Percentiles rank a stretch among this genome's conserved stretches.
Conservation (phyloP, 441 rosid species). For the Capsella rubella region DNA sequence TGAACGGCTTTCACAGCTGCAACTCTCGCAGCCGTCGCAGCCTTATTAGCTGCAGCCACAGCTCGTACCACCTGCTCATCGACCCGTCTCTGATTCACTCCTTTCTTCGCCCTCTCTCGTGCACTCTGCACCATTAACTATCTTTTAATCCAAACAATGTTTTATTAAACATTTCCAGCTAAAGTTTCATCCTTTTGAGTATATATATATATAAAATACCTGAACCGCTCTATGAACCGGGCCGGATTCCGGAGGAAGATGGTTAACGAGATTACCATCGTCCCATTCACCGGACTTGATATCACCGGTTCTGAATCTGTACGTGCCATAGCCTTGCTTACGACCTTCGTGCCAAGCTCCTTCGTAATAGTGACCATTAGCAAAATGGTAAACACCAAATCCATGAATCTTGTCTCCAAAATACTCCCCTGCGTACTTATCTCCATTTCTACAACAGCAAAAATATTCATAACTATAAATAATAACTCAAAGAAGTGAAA, state of each 20-base stretch:
- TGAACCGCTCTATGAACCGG: slow-evolving; percentile 67
- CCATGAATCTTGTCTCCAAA: slow-evolving; percentile 94
- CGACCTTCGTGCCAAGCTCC: slow-evolving; percentile 98
- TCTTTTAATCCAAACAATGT: neutral
- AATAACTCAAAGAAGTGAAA: neutral
- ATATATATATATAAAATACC: slow-evolving; percentile 48
- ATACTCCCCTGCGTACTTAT: slow-evolving; percentile 88
- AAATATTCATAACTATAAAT: neutral
- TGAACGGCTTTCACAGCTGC: slow-evolving; percentile 96
- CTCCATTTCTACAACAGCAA: slow-evolving; percentile 74
- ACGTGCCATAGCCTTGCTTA: slow-evolving; percentile 87
- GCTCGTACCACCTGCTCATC: slow-evolving; percentile 77
- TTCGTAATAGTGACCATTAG: slow-evolving; percentile 87
- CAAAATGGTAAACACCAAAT: slow-evolving; percentile 87
- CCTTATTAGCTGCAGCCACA: slow-evolving; percentile 75
- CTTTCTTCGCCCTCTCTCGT: slow-evolving; percentile 64
- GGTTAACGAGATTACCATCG: slow-evolving; percentile 59
- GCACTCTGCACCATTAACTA: slow-evolving; percentile 57
- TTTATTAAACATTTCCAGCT: neutral
- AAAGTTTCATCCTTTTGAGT: neutral
- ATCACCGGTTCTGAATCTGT: slow-evolving; percentile 72
- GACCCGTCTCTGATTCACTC: slow-evolving; percentile 56
- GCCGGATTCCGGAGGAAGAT: slow-evolving; percentile 52
- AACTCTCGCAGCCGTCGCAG: slow-evolving; percentile 92
- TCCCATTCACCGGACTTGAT: slow-evolving; percentile 83